These are phyloP conservation scores for Elongisporangium prolatum DNA, from an alignment of 352 stramenopile genomes.

Conservation along the genomic window DNA sequence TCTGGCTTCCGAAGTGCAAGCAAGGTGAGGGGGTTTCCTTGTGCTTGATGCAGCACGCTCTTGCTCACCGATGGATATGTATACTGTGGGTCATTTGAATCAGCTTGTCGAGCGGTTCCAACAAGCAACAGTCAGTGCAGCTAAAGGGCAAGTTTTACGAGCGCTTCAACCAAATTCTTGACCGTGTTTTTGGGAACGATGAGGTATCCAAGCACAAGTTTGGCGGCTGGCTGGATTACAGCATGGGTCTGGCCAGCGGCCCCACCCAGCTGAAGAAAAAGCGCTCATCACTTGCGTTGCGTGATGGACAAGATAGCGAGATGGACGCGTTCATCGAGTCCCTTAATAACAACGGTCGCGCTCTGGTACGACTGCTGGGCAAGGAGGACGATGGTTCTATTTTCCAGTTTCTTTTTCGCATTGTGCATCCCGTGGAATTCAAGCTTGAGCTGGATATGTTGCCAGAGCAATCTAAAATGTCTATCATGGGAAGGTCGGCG, in stretches of 20 bases:
- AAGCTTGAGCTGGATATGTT: constrained; percentile 77
- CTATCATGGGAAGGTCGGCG: constrained; percentile 59
- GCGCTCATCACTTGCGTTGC: constrained; percentile 25
- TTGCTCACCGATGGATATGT: background rate
- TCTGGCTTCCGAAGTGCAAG: constrained; percentile 64
- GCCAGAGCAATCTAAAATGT: constrained; percentile 76
- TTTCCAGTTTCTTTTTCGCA: constrained; percentile 77
- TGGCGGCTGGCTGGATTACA: constrained; percentile 84
- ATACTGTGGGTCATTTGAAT: background rate
- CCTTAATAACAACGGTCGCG: constrained; percentile 42
- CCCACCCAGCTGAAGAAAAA: constrained; percentile 32
- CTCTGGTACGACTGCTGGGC: constrained; percentile 54
- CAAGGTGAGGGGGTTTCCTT: constrained; percentile 24
- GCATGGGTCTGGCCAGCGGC: constrained; percentile 29
- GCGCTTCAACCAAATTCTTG: constrained; percentile 81
- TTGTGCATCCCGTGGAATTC: constrained; percentile 74
- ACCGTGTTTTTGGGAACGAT: constrained; percentile 74
- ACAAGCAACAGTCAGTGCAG: constrained; percentile 75
- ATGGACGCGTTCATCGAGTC: constrained; percentile 46
- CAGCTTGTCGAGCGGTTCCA: constrained; percentile 38
- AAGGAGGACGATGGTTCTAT: constrained; percentile 69
- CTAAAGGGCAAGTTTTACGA: constrained; percentile 82
- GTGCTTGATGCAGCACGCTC: too few species aligned
- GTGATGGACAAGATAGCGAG: constrained; percentile 48
- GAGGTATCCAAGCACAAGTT: constrained; percentile 73